Evolutionary conservation across 345 rosid genomes (phyloP).

Genomic region (Rhizophora mangle): DNA sequence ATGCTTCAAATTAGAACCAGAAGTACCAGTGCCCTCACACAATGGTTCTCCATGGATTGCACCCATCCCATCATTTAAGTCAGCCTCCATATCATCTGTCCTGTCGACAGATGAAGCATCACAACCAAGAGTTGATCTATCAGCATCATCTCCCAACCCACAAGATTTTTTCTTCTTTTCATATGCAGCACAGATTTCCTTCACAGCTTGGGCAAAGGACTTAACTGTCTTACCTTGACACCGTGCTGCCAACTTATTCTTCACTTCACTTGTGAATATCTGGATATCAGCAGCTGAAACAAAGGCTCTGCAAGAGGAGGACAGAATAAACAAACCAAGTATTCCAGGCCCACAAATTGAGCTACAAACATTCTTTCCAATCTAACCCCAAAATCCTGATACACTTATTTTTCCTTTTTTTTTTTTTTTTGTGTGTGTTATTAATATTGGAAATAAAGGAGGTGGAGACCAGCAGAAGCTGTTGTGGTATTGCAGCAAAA

Average conservation of each 20-base stretch:
- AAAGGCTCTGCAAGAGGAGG: constrained; percentile 59
- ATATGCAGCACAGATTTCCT: constrained; percentile 79
- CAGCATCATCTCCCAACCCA: constrained; percentile 40
- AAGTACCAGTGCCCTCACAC: constrained; percentile 33
- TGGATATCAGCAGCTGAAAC: constrained; percentile 81
- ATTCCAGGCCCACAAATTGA: too few relatives aligned
- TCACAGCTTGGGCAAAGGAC: constrained; percentile 74
- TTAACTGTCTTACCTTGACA: constrained; percentile 72
- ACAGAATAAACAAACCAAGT: too few relatives aligned
- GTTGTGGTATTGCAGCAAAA: too few relatives aligned
- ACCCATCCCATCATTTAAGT: constrained; percentile 32
- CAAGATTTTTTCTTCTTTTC: constrained; percentile 54
- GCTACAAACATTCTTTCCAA: too few relatives aligned
- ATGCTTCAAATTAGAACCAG: constrained; percentile 35
- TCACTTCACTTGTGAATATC: constrained; percentile 71
- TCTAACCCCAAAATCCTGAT: too few relatives aligned
- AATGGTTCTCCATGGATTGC: constrained; percentile 30
- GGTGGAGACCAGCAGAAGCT: too few relatives aligned
- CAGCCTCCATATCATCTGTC: constrained; percentile 45
- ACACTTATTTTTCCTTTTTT: too few relatives aligned
- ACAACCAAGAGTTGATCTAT: constrained; percentile 28
- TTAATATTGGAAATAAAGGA: too few relatives aligned
- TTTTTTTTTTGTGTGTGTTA: too few relatives aligned
- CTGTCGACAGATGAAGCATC: constrained; percentile 39
- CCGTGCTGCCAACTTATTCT: constrained; percentile 55